These are phyloP conservation scores for Russula lepida DNA, from an alignment of 768 basidiomycete genomes.

Conservation along the genomic window DNA sequence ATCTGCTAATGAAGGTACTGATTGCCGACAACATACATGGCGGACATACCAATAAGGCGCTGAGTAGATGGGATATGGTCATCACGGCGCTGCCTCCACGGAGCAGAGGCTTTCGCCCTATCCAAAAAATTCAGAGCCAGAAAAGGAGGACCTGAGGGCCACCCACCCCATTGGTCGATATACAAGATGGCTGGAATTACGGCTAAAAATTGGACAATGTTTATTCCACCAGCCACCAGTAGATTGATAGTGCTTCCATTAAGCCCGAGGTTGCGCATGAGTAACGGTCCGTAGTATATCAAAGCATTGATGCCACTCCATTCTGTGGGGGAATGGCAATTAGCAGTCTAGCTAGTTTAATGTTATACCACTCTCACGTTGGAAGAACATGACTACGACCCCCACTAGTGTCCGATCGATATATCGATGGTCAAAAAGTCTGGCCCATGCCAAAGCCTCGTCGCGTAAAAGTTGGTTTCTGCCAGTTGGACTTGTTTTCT, in stretches of 20 bases:
- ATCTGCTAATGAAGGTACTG: background rate
- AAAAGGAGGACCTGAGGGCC: background rate
- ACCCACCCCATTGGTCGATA: conserved; percentile 52
- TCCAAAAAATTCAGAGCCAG: background rate
- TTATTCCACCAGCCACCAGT: conserved; percentile 69
- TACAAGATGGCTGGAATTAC: conserved; percentile 65
- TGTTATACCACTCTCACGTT: conserved; percentile 44
- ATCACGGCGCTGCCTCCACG: conserved; percentile 58
- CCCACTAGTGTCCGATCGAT: conserved; percentile 59
- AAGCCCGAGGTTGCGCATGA: conserved; percentile 58
- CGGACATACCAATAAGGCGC: conserved; percentile 49
- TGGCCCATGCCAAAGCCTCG: conserved; percentile 45
- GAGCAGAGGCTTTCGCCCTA: conserved; percentile 59
- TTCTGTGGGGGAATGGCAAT: conserved; percentile 35
- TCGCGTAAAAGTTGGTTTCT: conserved; percentile 7
- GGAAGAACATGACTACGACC: conserved; percentile 72
- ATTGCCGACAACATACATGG: background rate
- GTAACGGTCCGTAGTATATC: conserved; percentile 72
- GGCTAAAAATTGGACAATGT: conserved; percentile 68
- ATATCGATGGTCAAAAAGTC: conserved; percentile 47
- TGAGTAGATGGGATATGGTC: conserved; percentile 53
- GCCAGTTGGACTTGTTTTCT: conserved; percentile 29
- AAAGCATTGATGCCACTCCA: conserved; percentile 86
- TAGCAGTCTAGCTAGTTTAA: background rate
- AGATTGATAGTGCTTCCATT: conserved; percentile 50